These are phyloP conservation scores for Talaromyces funiculosus DNA, from an alignment of 2,329 filamentous ascomycete genomes.

Conservation along the genomic window DNA sequence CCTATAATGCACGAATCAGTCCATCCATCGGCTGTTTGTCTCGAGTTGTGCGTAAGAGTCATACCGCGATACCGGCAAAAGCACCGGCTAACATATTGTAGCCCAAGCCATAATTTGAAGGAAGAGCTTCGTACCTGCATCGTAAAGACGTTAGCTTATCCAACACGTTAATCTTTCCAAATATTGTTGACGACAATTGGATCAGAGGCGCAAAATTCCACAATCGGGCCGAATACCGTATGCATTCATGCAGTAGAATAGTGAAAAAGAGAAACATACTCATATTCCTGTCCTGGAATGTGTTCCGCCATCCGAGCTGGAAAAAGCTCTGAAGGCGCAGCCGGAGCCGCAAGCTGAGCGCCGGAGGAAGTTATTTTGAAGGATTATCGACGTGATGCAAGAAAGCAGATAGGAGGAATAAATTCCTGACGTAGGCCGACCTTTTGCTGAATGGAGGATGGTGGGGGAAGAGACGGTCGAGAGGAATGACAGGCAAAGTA, in stretches of 20 bases:
- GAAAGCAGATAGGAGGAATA: not conserved
- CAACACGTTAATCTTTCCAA: not conserved
- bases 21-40: not conserved
- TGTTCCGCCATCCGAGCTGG: slow-evolving; percentile 39
- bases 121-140: slow-evolving; percentile 78
- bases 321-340: slow-evolving; percentile 26
- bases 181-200: not conserved
- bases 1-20: slow-evolving; percentile 50
- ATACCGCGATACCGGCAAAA: slow-evolving; percentile 91
- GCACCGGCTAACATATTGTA: slow-evolving; percentile 96
- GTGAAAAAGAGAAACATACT: slow-evolving; percentile 29
- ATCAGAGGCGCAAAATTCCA: not conserved
- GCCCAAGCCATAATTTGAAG: slow-evolving; percentile 85
- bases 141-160: slow-evolving; percentile 11
- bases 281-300: slow-evolving; percentile 40
- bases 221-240: not conserved
- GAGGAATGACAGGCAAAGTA: not conserved
- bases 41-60: slow-evolving; percentile 26
- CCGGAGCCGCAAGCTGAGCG: slow-evolving; percentile 24
- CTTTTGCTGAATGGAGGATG: not conserved
- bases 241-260: not conserved
- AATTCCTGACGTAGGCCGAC: not conserved
- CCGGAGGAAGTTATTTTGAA: slow-evolving; percentile 2
- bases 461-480: not conserved
- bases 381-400: not conserved